Percentiles rank a stretch among this genome's conserved stretches.
Conservation (phyloP, 441 rosid genomes). For the Gossypium laxum region DNA sequence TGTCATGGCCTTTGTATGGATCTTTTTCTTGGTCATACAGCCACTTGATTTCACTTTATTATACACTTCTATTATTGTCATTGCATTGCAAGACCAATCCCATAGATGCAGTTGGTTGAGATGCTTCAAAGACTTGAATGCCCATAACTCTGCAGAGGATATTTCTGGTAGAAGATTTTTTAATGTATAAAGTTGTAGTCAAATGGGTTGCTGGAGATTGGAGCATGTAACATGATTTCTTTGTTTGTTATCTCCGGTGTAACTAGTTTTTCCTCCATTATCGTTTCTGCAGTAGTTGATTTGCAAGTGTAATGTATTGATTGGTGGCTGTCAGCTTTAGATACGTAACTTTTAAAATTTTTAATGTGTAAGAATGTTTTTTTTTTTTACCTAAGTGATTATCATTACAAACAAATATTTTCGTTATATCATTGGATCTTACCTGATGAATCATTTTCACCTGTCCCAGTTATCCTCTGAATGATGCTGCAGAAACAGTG, state of each 20-base stretch:
- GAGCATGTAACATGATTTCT: background rate
- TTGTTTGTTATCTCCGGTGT: background rate
- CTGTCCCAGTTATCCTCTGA: slow-evolving; percentile 73
- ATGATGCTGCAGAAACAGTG: slow-evolving; percentile 81
- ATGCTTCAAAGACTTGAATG: background rate
- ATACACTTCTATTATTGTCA: background rate
- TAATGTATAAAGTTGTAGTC: background rate
- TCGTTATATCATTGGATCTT: background rate
- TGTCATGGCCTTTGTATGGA: background rate
- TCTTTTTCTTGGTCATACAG: background rate
- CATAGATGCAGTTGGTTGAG: background rate
- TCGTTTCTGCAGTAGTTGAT: background rate
- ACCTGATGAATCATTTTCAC: slow-evolving; percentile 12
- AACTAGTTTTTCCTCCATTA: background rate
- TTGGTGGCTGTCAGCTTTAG: background rate
- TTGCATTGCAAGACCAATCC: slow-evolving; percentile 4
- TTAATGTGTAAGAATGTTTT: background rate
- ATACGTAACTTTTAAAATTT: background rate
- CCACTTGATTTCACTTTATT: background rate
- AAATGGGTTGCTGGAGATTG: background rate
- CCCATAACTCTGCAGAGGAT: background rate
- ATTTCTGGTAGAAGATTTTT: background rate
- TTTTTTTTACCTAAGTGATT: background rate
- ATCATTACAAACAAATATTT: background rate
- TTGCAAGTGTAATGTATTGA: background rate